Evolutionary conservation across 495 filamentous ascomycete species (phyloP).

Genomic region (Trypethelium eluteriae): DNA sequence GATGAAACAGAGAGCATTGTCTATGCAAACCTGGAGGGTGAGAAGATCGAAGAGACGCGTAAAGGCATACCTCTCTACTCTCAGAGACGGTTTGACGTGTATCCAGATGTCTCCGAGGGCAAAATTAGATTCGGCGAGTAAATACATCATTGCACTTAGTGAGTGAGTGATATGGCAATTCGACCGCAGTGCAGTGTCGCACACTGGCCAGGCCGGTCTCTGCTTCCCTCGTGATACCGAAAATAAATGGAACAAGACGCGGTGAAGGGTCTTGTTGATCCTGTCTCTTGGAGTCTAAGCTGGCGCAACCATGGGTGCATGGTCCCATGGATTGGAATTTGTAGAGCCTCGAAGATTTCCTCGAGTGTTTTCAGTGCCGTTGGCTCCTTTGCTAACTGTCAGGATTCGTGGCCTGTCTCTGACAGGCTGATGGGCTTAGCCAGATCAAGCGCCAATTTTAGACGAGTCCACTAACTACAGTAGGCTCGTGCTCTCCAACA

Average conservation of each 20-base stretch:
- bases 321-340: no score
- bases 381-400: background rate
- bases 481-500: conserved; percentile 8
- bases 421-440: background rate
- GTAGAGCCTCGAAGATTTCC: background rate
- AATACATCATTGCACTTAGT: background rate
- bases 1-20: conserved; percentile 70
- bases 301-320: background rate
- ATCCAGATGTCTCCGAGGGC: conserved; percentile 75
- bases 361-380: background rate
- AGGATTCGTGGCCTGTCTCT: background rate
- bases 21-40: conserved; percentile 62
- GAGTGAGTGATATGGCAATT: no score
- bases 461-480: background rate
- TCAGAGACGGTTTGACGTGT: conserved; percentile 92
- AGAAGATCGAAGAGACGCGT: conserved; percentile 66
- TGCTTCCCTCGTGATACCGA: background rate
- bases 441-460: conserved; percentile 4
- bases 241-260: background rate
- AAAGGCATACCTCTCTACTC: conserved; percentile 74
- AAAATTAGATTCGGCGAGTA: conserved; percentile 28
- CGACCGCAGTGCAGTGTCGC: no score
- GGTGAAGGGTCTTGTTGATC: background rate
- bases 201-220: no score
- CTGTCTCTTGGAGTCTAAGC: background rate